phyloP scores from a whole-genome alignment of 306 rosid genomes.

The Delonix regia region DNA sequence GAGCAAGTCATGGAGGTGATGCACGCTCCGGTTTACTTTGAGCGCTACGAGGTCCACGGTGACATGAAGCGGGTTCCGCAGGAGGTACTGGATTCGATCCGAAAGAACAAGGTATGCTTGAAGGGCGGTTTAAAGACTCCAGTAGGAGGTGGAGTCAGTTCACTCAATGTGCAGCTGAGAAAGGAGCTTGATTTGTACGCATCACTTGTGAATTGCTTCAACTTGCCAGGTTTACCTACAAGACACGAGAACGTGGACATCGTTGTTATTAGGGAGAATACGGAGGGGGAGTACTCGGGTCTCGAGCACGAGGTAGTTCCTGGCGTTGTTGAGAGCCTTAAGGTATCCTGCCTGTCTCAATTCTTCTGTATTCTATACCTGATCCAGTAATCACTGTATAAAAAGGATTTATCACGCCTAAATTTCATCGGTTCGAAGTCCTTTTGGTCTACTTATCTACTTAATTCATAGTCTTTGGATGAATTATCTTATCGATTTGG shows the following conservation, averaged over 20 bases:
- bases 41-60: conserved; percentile 41
- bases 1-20: conserved; percentile 51
- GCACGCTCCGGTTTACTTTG: conserved; percentile 42
- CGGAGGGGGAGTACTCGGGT: conserved; percentile 39
- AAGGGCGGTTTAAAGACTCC: conserved; percentile 45
- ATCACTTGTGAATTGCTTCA: conserved; percentile 61
- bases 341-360: neutral
- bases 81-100: conserved; percentile 40
- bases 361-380: neutral
- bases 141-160: conserved; percentile 44
- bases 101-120: conserved; percentile 46
- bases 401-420: neutral
- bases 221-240: conserved; percentile 53
- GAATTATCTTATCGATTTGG: neutral
- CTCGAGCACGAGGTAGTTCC: conserved; percentile 49
- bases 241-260: conserved; percentile 41
- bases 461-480: neutral
- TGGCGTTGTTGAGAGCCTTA: conserved; percentile 47
- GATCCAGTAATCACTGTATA: neutral
- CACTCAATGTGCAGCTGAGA: conserved; percentile 40
- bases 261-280: conserved; percentile 40
- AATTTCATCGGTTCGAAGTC: neutral
- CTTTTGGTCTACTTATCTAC: neutral
- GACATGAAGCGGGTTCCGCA: conserved; percentile 43
- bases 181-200: conserved; percentile 38